Evolutionary conservation across 1,284 basidiomycete species (phyloP).

Genomic region (Papiliotrema nemorosa): DNA sequence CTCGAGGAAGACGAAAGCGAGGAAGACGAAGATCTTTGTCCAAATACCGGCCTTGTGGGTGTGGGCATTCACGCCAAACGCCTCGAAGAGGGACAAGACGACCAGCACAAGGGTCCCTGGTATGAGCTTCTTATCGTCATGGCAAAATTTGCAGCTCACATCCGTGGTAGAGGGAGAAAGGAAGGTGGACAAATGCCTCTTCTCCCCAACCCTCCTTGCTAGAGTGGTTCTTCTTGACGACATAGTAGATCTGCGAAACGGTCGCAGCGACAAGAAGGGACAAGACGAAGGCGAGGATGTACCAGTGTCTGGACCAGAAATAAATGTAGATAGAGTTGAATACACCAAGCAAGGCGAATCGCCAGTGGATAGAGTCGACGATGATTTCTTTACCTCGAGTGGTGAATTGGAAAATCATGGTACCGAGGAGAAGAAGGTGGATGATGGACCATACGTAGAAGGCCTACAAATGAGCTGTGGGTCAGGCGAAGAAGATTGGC

Average conservation of each 20-base stretch:
- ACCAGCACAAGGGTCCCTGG: slow-evolving; percentile 78
- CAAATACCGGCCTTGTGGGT: slow-evolving; percentile 69
- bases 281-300: slow-evolving; percentile 77
- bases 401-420: slow-evolving; percentile 81
- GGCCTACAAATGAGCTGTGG: slow-evolving; percentile 58
- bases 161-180: slow-evolving; percentile 90
- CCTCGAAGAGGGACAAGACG: slow-evolving; percentile 81
- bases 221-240: slow-evolving; percentile 76
- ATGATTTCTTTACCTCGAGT: slow-evolving; percentile 67
- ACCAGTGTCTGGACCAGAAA: slow-evolving; percentile 63
- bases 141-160: slow-evolving; percentile 52
- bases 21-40: slow-evolving; percentile 92
- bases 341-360: slow-evolving; percentile 77
- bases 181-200: slow-evolving; percentile 59
- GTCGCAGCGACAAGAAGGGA: slow-evolving; percentile 65
- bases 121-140: slow-evolving; percentile 1
- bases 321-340: slow-evolving; percentile 83
- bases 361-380: slow-evolving; percentile 81
- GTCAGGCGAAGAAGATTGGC: slow-evolving; percentile 10
- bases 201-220: slow-evolving; percentile 61
- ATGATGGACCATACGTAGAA: slow-evolving; percentile 29
- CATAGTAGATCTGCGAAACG: slow-evolving; percentile 73
- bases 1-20: slow-evolving; percentile 86
- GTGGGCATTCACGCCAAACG: slow-evolving; percentile 76
- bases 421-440: slow-evolving; percentile 80